Evolutionary conservation across 1,284 basidiomycete genomes (phyloP), one percentile per base, ranked within the genome.

Genomic region (Golubevia pallescens): DNA sequence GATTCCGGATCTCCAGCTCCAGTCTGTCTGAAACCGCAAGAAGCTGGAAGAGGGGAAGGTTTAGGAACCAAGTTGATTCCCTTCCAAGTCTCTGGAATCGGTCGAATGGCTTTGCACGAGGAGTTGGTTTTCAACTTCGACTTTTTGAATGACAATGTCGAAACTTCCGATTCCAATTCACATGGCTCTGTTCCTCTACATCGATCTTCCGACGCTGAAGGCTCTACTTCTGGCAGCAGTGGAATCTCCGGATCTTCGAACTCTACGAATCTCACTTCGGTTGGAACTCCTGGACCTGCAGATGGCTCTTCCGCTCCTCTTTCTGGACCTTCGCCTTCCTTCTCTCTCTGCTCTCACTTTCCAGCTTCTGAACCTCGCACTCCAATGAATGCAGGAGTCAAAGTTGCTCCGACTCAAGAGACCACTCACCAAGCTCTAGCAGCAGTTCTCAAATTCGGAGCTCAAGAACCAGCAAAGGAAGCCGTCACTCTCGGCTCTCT

Each of bases 331-430:
- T 74, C 72, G 24, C 70, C 72, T 21, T 71, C 70, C 70, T 74
- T 74, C 24, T 74, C 72, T 20, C 63, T 74, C 19, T 72, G 70
- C 14, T 74, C 72, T 21, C 72, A 74, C n/a, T 74, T 74, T 60
- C 72, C 72, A 13, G 67, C 69, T 4, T 72, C 72, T 13, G 72
- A 74, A 54, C 72, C 70, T 10, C 52, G 57, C 14, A 71, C 72
- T 51, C 72, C 72, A 14, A 61, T 67, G 28, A 24, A 54, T n/a
- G 51, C 57, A 10, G 70, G 68, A 32, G 61, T 63, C 0, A 66
- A 71, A 23, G 62, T 57, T 54, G 67, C 70, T 1, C n/a, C n/a
- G 14, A 28, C n/a, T 54, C 42, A 48, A 48, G 42, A 48, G 42
- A 48, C 42, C 16, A 48, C 42, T 48, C 13, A 16, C 16, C 42